A percentile compares a stretch with the other conserved stretches of the same genome.
Conservation (phyloP, 768 basidiomycete genomes). For the Coprinopsis strossmayeri region DNA sequence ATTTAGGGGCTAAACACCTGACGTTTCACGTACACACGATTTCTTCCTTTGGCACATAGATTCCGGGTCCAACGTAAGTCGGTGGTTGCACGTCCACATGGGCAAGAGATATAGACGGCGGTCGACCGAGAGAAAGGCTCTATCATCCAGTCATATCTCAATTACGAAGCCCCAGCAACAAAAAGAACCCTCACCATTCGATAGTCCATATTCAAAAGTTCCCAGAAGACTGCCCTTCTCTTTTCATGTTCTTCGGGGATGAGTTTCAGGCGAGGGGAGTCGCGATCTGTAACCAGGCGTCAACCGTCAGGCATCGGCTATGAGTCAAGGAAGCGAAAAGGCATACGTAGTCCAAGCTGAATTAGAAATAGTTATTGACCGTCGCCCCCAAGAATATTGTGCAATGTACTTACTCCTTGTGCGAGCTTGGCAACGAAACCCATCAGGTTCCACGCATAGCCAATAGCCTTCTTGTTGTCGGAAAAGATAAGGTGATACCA, state of each 20-base stretch:
- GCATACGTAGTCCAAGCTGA: conserved; percentile 65
- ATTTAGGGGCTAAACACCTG: conserved; percentile 4
- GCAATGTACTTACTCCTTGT: conserved; percentile 48
- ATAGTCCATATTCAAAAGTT: conserved; percentile 65
- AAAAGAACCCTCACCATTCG: conserved; percentile 39
- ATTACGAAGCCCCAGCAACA: neutral
- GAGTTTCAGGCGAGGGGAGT: conserved; percentile 51
- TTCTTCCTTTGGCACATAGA: conserved; percentile 44
- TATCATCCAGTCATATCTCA: conserved; percentile 17
- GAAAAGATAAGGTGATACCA: conserved; percentile 73
- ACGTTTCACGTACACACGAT: conserved; percentile 39
- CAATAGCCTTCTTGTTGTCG: conserved; percentile 64
- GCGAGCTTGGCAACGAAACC: conserved; percentile 69
- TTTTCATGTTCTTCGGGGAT: conserved; percentile 71
- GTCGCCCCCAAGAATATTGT: conserved; percentile 9
- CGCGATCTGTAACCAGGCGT: conserved; percentile 45
- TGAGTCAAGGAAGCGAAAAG: conserved; percentile 12
- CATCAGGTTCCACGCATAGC: conserved; percentile 73
- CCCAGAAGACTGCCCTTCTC: conserved; percentile 67
- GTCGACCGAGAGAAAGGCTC: conserved; percentile 67
- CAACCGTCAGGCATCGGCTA: conserved; percentile 9
- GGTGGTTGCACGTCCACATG: conserved; percentile 62
- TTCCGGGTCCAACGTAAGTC: conserved; percentile 36
- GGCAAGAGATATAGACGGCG: conserved; percentile 57
- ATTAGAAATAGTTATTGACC: conserved; percentile 8